Evolutionary conservation across 2,329 filamentous ascomycete species (phyloP).

Genomic region (Aureobasidium namibiae): DNA sequence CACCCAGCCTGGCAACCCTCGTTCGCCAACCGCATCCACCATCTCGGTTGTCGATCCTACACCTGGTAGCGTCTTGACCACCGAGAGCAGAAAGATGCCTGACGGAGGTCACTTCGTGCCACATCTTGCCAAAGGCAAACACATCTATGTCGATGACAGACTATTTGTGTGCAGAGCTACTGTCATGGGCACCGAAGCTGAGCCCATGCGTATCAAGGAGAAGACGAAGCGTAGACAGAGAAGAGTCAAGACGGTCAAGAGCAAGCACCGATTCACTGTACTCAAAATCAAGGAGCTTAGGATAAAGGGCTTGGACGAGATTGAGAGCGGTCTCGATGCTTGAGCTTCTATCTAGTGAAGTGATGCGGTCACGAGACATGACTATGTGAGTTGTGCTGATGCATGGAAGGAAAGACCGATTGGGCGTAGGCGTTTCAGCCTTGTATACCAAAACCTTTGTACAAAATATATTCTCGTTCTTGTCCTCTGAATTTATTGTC

Average conservation of each 20-base stretch:
- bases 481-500: neutral
- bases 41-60: constrained; percentile 21
- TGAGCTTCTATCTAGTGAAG: neutral
- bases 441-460: neutral
- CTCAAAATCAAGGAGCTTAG: constrained; percentile 75
- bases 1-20: constrained; percentile 37
- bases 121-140: constrained; percentile 30
- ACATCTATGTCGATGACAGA: constrained; percentile 63
- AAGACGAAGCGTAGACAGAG: constrained; percentile 59
- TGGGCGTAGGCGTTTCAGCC: neutral
- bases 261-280: constrained; percentile 86
- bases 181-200: constrained; percentile 73
- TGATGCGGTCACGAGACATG: neutral
- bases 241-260: constrained; percentile 64
- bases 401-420: neutral
- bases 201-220: constrained; percentile 49
- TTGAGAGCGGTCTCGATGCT: constrained; percentile 29
- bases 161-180: constrained; percentile 79
- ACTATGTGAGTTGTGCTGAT: neutral
- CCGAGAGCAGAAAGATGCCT: constrained; percentile 20
- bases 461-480: constrained; percentile 5
- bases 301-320: constrained; percentile 51
- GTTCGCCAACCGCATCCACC: constrained; percentile 21
- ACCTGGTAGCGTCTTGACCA: constrained; percentile 19
- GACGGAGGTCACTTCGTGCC: constrained; percentile 30